These are phyloP conservation scores for Amylocystis lapponica DNA, from an alignment of 768 basidiomycete species.

Conservation along the genomic window DNA sequence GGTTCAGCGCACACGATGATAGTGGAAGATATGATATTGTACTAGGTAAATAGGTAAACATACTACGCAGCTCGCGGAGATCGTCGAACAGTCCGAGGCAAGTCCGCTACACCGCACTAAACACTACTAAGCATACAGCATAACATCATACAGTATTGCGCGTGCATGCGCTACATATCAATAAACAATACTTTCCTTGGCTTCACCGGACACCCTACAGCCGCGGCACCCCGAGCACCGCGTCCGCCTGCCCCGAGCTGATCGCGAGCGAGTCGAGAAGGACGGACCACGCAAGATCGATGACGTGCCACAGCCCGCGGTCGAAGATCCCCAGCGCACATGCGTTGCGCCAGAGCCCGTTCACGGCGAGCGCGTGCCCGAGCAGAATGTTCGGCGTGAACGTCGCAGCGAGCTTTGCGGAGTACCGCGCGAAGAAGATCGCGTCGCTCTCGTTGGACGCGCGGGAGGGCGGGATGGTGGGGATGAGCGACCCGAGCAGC, in stretches of 20 bases:
- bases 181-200: not conserved
- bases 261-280: constrained; percentile 47
- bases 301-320: constrained; percentile 55
- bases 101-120: too few species aligned
- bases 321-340: constrained; percentile 67
- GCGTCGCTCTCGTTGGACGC: not conserved
- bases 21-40: too few species aligned
- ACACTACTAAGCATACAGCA: not conserved
- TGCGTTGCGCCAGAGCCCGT: constrained; percentile 69
- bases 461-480: constrained; percentile 33
- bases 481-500: constrained; percentile 62
- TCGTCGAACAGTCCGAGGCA: too few species aligned
- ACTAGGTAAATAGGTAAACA: too few species aligned
- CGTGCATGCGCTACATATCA: not conserved
- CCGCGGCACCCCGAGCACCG: not conserved
- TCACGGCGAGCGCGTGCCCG: constrained; percentile 41
- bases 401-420: constrained; percentile 17
- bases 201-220: not conserved
- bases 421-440: constrained; percentile 11
- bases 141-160: not conserved
- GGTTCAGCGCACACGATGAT: too few species aligned
- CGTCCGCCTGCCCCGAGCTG: not conserved
- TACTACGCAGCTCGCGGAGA: too few species aligned
- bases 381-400: constrained; percentile 39
- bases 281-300: constrained; percentile 66